These are phyloP conservation scores for Mycena polygramma DNA, from an alignment of 768 basidiomycete genomes.

Conservation along the genomic window DNA sequence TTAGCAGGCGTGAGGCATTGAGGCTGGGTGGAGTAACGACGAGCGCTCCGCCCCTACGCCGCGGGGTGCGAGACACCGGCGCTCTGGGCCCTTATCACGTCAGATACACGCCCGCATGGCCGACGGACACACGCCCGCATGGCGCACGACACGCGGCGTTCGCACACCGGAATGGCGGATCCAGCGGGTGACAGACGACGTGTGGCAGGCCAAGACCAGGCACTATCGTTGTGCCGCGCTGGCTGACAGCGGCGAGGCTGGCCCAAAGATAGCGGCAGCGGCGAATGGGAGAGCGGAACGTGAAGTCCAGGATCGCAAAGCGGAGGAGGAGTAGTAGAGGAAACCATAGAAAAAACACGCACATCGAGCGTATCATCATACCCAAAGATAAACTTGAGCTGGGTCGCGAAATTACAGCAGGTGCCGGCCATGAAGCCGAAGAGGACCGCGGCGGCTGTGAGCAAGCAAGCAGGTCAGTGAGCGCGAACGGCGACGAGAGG, in stretches of 20 bases:
- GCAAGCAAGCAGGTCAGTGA: not conserved
- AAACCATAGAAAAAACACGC: conserved; percentile 40
- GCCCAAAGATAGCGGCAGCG: not conserved
- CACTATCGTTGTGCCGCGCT: not conserved
- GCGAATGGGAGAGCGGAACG: not conserved
- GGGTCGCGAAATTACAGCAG: conserved; percentile 94
- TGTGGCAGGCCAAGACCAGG: not conserved
- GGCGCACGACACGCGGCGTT: not conserved
- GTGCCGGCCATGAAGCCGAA: conserved; percentile 90
- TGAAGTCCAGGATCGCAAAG: not conserved
- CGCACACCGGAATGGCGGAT: not conserved
- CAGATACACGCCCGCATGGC: not conserved
- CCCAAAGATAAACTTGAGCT: conserved; percentile 85
- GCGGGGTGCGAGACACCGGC: not conserved
- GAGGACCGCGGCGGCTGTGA: conserved; percentile 79
- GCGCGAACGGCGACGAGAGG: not conserved
- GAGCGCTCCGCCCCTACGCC: not conserved
- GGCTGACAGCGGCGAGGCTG: not conserved
- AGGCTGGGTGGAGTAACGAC: not conserved
- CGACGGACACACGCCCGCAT: not conserved
- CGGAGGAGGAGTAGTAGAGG: not conserved
- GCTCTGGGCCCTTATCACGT: not conserved
- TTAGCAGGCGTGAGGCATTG: not conserved
- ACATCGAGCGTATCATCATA: conserved; percentile 90
- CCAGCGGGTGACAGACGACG: not conserved